Evolutionary conservation across 2,329 filamentous ascomycete genomes (phyloP), one percentile per base, ranked within the genome.

Genomic region (Allantophomopsis lycopodina): DNA sequence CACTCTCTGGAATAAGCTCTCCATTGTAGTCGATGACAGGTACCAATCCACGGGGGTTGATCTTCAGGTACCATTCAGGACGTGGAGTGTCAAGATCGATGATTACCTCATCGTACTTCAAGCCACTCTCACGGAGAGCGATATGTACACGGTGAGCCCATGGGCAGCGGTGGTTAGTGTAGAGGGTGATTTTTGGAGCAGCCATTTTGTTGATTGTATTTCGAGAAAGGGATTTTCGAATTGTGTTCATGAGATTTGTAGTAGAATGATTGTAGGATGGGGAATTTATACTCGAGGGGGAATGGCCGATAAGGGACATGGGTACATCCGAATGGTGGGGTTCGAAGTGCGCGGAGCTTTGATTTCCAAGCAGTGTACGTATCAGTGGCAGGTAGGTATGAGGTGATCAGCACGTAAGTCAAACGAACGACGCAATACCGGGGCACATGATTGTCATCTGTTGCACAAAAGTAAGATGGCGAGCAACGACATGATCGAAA

Each of bases 211-310:
- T 95, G 39, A 75, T 89, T n/a, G 69, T 95, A 1, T 96, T 91
- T 56, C 68, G 96, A 1, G 93, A 98, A 55, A 87, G 87, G 55
- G 93, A 91, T 48, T 83, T 94, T 3, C 77, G 84, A 13, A 89
- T 4, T 20, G 18, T 20, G 7, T 20, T 20, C 91, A 0, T 64
- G 96, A 13, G 93, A 98, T 60, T 81, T 82, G 48, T 83, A 88
- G 51, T 63, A 98, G 18, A 20, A 20, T 4, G 7, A 4, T 4
- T 20, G 18, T 20, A 7, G 5, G 8, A 8, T 8, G 10, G 23
- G 8, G 23, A 6, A 28, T 28, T 28, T 28, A 28, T 28, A 28
- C 10, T n/a, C 8, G 11, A 28, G 23, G 10, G 7, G 4, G 10
- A 6, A 10, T 10, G 23, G 23, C 4, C 23, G 23, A 28, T 12